Evolutionary conservation across 345 rosid genomes (phyloP).

Genomic region (Arabis hirsuta): DNA sequence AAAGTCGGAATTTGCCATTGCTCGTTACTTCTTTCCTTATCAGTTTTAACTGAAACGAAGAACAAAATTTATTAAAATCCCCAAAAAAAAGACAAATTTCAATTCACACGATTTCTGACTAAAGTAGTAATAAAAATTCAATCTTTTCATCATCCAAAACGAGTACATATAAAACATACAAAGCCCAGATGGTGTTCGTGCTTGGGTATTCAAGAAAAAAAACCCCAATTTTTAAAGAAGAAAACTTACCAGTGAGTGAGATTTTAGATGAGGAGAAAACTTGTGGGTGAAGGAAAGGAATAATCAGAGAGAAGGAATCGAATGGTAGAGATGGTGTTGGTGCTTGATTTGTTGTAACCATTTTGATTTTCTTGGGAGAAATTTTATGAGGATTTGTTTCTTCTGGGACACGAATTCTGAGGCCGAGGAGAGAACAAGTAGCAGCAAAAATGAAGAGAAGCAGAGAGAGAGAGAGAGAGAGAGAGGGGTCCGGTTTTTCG

Average conservation of each 20-base stretch:
- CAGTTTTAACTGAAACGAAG: not conserved
- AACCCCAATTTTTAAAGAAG: not conserved
- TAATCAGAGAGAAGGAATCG: not conserved
- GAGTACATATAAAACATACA: not conserved
- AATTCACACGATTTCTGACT: too few relatives aligned
- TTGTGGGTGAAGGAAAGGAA: slow-evolving; percentile 7
- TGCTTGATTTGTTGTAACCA: slow-evolving; percentile 4
- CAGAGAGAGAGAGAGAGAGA: not conserved
- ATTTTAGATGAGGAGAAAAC: slow-evolving; percentile 9
- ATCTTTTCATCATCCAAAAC: not conserved
- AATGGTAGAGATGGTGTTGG: not conserved
- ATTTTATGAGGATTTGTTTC: slow-evolving; percentile 28
- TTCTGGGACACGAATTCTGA: not conserved
- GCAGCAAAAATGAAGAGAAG: not conserved
- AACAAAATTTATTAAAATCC: not conserved
- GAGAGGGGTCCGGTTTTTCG: too few relatives aligned
- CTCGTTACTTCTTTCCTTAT: slow-evolving; percentile 30
- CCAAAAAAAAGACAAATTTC: too few relatives aligned
- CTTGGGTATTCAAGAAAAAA: not conserved
- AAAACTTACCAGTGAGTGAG: slow-evolving; percentile 9
- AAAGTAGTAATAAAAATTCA: not conserved
- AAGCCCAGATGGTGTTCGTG: not conserved
- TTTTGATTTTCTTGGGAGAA: slow-evolving; percentile 7
- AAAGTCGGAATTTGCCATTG: slow-evolving; percentile 40
- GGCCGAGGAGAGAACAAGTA: slow-evolving; percentile 21